Conservation (phyloP, 257 asterid genomes). For the Jasminum sambac region DNA sequence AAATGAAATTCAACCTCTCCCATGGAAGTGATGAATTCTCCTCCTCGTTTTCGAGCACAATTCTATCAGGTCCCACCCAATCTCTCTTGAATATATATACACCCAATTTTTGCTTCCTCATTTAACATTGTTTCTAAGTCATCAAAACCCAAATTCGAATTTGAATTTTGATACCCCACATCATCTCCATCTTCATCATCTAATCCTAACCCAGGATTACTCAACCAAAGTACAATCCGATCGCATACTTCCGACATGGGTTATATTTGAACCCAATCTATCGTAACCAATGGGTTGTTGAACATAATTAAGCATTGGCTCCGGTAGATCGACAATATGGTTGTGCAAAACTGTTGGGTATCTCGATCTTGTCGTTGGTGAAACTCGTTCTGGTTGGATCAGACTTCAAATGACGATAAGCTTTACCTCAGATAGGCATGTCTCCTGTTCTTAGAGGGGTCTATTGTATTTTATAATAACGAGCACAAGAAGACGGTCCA, state of each 20-base stretch:
- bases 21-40: conserved; percentile 64
- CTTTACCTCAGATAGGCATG: too few species aligned
- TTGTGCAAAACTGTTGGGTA: too few species aligned
- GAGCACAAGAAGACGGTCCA: too few species aligned
- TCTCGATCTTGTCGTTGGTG: too few species aligned
- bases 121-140: conserved; percentile 20
- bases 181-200: conserved; percentile 52
- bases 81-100: conserved; percentile 92
- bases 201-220: conserved; percentile 76
- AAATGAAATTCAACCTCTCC: too few species aligned
- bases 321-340: too few species aligned
- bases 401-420: too few species aligned
- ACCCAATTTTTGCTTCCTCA: conserved; percentile 75
- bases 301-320: too few species aligned
- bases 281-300: too few species aligned
- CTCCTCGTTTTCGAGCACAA: conserved; percentile 59
- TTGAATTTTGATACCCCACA: conserved; percentile 23
- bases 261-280: conserved; percentile 35
- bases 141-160: conserved; percentile 17
- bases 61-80: conserved; percentile 90
- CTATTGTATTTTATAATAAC: too few species aligned
- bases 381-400: too few species aligned
- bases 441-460: too few species aligned
- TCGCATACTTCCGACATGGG: conserved; percentile 62
- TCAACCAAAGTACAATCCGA: conserved; percentile 79